Evolutionary conservation across 345 rosid species (phyloP), one percentile per base, ranked within the genome.

Genomic region (Eutrema yunnanense): DNA sequence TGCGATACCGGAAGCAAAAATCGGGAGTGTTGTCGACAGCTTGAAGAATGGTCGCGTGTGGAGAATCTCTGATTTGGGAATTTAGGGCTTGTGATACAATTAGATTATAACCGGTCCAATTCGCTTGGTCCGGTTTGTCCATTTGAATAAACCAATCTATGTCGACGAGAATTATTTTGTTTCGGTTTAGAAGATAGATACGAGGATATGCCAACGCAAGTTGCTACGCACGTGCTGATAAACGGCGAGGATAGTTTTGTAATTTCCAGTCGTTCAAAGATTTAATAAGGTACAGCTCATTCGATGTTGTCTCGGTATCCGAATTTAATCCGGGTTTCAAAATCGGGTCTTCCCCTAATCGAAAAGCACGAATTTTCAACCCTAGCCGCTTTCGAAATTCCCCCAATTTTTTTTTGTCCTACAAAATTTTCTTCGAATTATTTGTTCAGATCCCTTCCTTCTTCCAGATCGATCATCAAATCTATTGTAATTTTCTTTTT

Each of bases 221-320:
- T 70, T 54, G 80, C 60, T 33, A 65, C 3, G 67, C 76, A 77
- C 76, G 76, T 65, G 71, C 42, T 55, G 33, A 34, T 55, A 69
- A 30, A 76, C 71, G 54, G 44, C 32, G 68, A 77, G 80, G 80
- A 16, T 43, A 37, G 0, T 36, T n/a, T 51, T 4, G 80, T 77
- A 51, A 71, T 43, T 77, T 58, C 44, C 0, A 0, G 0, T 13
- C 2, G 8, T 4, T 16, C 8, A 19, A 63, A 62, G 13, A 7
- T 10, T 40, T 51, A 71, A 65, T 65, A 65, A 65, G 33, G 62
- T 42, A 71, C 76, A 77, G 72, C 76, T 77, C 72, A 56, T 77
- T 71, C 62, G 68, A 34, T 26, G 76, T 33, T 75, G 67, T 77
- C 80, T 77, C 72, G 76, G 76, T 77, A 76, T 76, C 80, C 80